Evolutionary conservation across 805 yeast species (phyloP), one percentile per base, ranked within the genome.

Genomic region (Debaryomyces maramus): DNA sequence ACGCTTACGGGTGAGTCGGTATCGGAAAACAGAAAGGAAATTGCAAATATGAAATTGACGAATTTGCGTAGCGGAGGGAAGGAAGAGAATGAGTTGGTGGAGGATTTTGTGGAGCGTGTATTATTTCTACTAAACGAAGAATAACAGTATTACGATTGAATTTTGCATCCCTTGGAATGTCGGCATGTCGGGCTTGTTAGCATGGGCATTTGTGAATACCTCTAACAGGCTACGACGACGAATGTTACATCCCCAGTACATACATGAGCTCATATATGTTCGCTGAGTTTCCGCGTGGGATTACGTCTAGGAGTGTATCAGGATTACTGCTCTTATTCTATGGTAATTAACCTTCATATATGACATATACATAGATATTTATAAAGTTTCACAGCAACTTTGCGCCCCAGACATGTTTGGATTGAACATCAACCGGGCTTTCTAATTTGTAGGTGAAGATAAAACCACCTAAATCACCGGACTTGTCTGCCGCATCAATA

Each of bases 41-140:
- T 83, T 9, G 86, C 86, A 2, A 73, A 80, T 45, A 72, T 77
- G 48, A 80, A 83, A 48, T 63, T 87, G 7, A 68, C 77, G 6
- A 79, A 78, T 39, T 61, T 87, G 11, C 61, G 95, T 23, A 55
- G 53, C 3, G 83, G 84, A 4, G 95, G 95, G 0, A 39, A 67
- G 0, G 88, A 86, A 48, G 77, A 76, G 36, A 87, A 87, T 52
- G 78, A 68, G 45, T 60, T 81, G 17, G 79, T 87, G 3, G 90
- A 85, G 55, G 91, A 85, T 48, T 85, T 86, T 58, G 77, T 81
- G 11, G 56, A 55, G 32, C 48, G 73, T 26, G 62, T 77, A 32
- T 15, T 34, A 14, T 29, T 13, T n/a, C 16, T 24, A 32, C 13
- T 29, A n/a, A 15, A 21, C 22, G 21, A 20, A 14, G 39, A 35